Evolutionary conservation across 805 yeast genomes (phyloP).

Genomic region (Saccharomycopsis javanensis): DNA sequence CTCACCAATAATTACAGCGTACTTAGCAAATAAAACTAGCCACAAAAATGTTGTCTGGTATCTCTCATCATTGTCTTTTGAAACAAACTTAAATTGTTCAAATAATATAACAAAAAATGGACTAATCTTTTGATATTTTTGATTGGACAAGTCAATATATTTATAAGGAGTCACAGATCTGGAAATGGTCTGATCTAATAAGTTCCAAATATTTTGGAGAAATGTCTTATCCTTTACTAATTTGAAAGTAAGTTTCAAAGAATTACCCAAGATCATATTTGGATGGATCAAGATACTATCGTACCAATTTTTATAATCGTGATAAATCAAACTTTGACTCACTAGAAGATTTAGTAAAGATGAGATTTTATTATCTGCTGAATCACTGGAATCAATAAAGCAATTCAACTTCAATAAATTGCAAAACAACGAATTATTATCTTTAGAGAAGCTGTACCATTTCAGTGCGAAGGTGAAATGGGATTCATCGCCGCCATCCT

Average conservation of each 20-base stretch:
- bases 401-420: slow-evolving; percentile 48
- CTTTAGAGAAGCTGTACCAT: slow-evolving; percentile 64
- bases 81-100: slow-evolving; percentile 62
- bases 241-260: slow-evolving; percentile 29
- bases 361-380: slow-evolving; percentile 31
- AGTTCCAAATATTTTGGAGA: slow-evolving; percentile 39
- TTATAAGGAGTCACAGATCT: slow-evolving; percentile 75
- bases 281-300: slow-evolving; percentile 42
- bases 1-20: slow-evolving; percentile 51
- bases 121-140: slow-evolving; percentile 31
- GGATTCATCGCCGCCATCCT: not conserved
- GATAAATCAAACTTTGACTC: slow-evolving; percentile 46
- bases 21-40: slow-evolving; percentile 40
- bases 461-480: slow-evolving; percentile 37
- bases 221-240: slow-evolving; percentile 14
- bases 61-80: slow-evolving; percentile 22
- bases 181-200: slow-evolving; percentile 68
- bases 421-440: slow-evolving; percentile 54
- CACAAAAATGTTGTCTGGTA: slow-evolving; percentile 32
- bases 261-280: slow-evolving; percentile 40
- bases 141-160: slow-evolving; percentile 53
- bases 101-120: slow-evolving; percentile 47
- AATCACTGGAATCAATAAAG: slow-evolving; percentile 15
- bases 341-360: slow-evolving; percentile 41
- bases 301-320: slow-evolving; percentile 20